Percentiles rank a stretch among this genome's conserved stretches.
These are phyloP conservation scores for Penicillium lagena DNA, from an alignment of 495 filamentous ascomycete species.

Conservation along the genomic window DNA sequence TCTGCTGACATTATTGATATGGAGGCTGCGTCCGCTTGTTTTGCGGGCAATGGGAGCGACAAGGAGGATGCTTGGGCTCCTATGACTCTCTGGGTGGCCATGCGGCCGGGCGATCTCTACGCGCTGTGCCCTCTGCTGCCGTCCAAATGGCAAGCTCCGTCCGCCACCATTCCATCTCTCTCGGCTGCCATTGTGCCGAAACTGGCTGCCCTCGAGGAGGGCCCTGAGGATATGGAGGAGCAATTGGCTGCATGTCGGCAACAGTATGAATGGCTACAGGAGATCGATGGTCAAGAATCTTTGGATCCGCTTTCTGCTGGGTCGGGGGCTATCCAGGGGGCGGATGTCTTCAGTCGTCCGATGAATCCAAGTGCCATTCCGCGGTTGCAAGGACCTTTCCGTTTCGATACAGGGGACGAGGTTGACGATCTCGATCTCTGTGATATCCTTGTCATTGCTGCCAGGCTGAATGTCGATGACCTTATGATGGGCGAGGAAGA, in stretches of 20 bases:
- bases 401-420: constrained; percentile 57
- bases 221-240: constrained; percentile 49
- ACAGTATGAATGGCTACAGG: constrained; percentile 76
- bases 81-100: constrained; percentile 90
- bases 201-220: constrained; percentile 51
- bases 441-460: constrained; percentile 51
- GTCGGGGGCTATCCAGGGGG: constrained; percentile 36
- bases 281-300: constrained; percentile 74
- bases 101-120: constrained; percentile 82
- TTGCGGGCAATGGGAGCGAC: constrained; percentile 58
- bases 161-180: constrained; percentile 67
- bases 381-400: constrained; percentile 79
- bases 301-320: constrained; percentile 14
- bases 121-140: constrained; percentile 85
- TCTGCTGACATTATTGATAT: constrained; percentile 80
- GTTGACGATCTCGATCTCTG: constrained; percentile 64
- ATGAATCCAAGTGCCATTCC: constrained; percentile 64
- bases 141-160: constrained; percentile 71
- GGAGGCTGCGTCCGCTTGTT: constrained; percentile 80
- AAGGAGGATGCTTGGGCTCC: constrained; percentile 76
- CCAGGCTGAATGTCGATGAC: constrained; percentile 45
- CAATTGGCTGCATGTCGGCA: constrained; percentile 42
- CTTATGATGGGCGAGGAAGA: constrained; percentile 48
- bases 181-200: constrained; percentile 68
- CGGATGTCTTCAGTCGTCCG: constrained; percentile 68